phyloP scores from a whole-genome alignment of 495 filamentous ascomycete genomes.

The Aspergillus sclerotiicarbonarius region DNA sequence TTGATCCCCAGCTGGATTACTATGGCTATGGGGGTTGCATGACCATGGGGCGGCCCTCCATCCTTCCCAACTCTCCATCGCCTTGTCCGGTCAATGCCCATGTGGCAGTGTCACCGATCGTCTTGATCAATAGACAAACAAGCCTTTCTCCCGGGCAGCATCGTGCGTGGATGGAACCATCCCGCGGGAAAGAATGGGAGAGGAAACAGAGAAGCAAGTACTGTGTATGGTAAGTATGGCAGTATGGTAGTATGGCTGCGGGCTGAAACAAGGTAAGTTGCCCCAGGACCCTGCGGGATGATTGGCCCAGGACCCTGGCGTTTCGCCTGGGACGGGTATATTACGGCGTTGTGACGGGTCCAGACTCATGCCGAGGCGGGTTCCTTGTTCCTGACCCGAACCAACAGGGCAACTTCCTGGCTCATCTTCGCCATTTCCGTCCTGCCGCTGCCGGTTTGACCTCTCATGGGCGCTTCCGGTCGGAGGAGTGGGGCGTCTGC shows the following conservation, averaged over 20 bases:
- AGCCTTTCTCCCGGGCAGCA: too few relatives aligned
- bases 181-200: too few relatives aligned
- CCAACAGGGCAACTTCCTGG: neutral
- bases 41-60: neutral
- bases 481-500: neutral
- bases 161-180: too few relatives aligned
- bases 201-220: too few relatives aligned
- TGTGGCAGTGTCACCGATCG: neutral
- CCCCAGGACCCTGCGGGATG: slow-evolving; percentile 3
- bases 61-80: neutral
- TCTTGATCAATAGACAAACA: neutral
- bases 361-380: neutral
- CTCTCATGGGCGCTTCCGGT: neutral
- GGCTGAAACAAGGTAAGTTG: neutral
- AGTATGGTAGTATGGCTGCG: neutral
- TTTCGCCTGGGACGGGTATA: neutral
- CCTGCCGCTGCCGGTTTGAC: neutral
- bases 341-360: neutral
- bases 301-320: slow-evolving; percentile 6
- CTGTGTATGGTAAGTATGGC: neutral
- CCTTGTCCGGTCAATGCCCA: neutral
- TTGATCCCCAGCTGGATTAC: neutral
- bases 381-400: slow-evolving; percentile 1
- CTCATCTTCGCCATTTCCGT: neutral
- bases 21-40: too few relatives aligned